Base-by-base conservation (phyloP, 2,329 filamentous ascomycete genomes). In the Periconia sp. region DNA sequence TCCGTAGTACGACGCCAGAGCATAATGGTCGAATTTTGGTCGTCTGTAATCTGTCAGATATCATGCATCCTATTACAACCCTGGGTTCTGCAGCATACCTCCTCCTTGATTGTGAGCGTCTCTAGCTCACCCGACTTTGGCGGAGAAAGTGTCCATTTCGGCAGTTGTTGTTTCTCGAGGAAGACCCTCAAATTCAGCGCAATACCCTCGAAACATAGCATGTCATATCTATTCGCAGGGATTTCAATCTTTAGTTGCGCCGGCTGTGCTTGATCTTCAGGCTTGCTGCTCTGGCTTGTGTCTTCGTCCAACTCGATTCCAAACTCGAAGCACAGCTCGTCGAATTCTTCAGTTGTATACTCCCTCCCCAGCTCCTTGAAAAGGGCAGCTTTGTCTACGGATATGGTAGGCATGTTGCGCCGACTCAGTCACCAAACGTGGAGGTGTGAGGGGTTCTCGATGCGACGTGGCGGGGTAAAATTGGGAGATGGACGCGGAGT, bases 301-400 rank as follows among this genome's bases (percentile, higher is more conserved):
- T 99, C 94, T 79, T 97, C 93, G 79, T 99, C 94, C 64, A 99
- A 85, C 77, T 99, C 94, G 72, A 99, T 95, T 55, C 92, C 92
- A 72, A 96, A 99, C 70, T 99, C 93, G 83, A 99, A 99, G 77
- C 94, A 97, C 65, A 99, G 82, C 71, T 96, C 90, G 76, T 99
- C 94, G 72, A 99, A 99, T 71, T 96, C 91, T 68, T 96, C 86
- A 60, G 91, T 94, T 51, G 93, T 96, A 75, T 84, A 97, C 85
- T 94, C 87, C 78, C 88, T 87, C 71, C 92, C 93, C 55, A 99
- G 85, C 74, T 90, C 92, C 79, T 95, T 87, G 83, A 90, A 97
- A 73, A 99, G 90, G 72, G 88, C 91, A 70, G 92, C 92, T 81
- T 97, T 99, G 82, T 97, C 90, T 67, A 97, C 92, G 66, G 88